These are phyloP conservation scores for Xylariaceae sp. DNA, from an alignment of 2,329 filamentous ascomycete genomes.

Conservation along the genomic window DNA sequence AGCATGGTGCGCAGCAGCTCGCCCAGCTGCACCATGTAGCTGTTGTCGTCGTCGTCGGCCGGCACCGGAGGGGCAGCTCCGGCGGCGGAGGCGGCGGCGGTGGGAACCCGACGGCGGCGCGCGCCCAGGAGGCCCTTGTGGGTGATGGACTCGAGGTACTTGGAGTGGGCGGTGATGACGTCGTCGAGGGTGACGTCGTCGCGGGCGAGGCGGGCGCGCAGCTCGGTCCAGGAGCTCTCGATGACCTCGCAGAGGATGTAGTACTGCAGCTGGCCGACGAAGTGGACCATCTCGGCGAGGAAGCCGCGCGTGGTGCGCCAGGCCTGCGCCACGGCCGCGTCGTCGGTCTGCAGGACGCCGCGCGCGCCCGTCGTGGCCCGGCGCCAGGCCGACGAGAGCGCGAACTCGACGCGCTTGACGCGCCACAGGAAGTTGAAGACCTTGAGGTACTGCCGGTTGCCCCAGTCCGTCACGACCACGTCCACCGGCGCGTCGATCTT, in stretches of 20 bases:
- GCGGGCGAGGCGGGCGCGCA: slow-evolving; percentile 74
- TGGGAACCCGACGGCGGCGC: slow-evolving; percentile 39
- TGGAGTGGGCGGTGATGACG: slow-evolving; percentile 82
- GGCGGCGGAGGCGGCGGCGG: slow-evolving; percentile 30
- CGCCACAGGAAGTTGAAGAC: slow-evolving; percentile 99
- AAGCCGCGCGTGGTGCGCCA: slow-evolving; percentile 88
- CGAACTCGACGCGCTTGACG: slow-evolving; percentile 95
- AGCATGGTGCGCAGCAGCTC: slow-evolving; percentile 93
- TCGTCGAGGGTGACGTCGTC: slow-evolving; percentile 91
- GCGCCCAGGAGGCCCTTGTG: slow-evolving; percentile 90
- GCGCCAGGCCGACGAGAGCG: slow-evolving; percentile 82
- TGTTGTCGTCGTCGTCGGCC: slow-evolving; percentile 58
- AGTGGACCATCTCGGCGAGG: slow-evolving; percentile 97
- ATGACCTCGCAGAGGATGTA: slow-evolving; percentile 99
- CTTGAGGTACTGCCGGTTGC: slow-evolving; percentile 92
- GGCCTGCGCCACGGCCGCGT: slow-evolving; percentile 60
- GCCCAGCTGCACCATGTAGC: slow-evolving; percentile 84
- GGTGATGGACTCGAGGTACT: slow-evolving; percentile 88
- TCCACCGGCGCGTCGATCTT: slow-evolving; percentile 96
- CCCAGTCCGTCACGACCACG: slow-evolving; percentile 94
- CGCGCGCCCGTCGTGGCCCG: slow-evolving; percentile 91
- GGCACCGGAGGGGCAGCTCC: slow-evolving; percentile 25
- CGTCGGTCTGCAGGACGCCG: slow-evolving; percentile 75
- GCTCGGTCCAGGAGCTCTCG: slow-evolving; percentile 86
- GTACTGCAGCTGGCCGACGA: slow-evolving; percentile 93